phyloP scores from a whole-genome alignment of 1,284 basidiomycete genomes.

The Trametes pubescens region DNA sequence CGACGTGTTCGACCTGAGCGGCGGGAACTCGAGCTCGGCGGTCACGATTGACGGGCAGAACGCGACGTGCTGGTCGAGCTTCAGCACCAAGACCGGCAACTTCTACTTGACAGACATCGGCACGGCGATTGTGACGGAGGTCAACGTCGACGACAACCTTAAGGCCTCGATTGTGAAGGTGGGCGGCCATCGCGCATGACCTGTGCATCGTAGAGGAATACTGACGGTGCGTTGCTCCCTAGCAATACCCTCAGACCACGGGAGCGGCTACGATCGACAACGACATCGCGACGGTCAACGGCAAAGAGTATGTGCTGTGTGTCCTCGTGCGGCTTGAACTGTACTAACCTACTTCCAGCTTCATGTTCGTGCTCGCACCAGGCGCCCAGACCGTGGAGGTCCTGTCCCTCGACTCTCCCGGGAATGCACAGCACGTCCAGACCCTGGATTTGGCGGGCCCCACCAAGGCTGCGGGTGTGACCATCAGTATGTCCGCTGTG shows the following conservation, averaged over 20 bases:
- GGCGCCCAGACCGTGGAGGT: constrained; percentile 49
- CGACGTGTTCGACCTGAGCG: constrained; percentile 52
- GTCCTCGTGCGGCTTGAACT: background rate
- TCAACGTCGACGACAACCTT: constrained; percentile 53
- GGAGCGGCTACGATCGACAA: constrained; percentile 55
- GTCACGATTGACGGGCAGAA: constrained; percentile 50
- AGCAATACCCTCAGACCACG: constrained; percentile 53
- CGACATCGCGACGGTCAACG: constrained; percentile 50
- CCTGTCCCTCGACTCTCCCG: constrained; percentile 49
- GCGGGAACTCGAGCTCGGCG: constrained; percentile 41
- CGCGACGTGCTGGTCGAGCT: constrained; percentile 59
- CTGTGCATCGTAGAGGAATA: background rate
- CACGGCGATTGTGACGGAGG: constrained; percentile 54
- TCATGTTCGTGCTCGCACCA: constrained; percentile 53
- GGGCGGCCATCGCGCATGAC: background rate
- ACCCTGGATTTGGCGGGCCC: constrained; percentile 50
- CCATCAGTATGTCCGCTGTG: constrained; percentile 43
- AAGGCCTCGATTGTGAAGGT: constrained; percentile 54
- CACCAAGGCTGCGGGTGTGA: constrained; percentile 46
- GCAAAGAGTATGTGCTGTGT: constrained; percentile 50
- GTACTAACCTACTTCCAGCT: constrained; percentile 38
- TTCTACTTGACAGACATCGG: constrained; percentile 58
- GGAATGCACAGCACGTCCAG: constrained; percentile 49
- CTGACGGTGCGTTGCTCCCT: background rate
- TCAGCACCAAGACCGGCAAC: constrained; percentile 54